Evolutionary conservation across 768 basidiomycete species (phyloP), one percentile per base, ranked within the genome.

Genomic region (Suillus subalutaceus): DNA sequence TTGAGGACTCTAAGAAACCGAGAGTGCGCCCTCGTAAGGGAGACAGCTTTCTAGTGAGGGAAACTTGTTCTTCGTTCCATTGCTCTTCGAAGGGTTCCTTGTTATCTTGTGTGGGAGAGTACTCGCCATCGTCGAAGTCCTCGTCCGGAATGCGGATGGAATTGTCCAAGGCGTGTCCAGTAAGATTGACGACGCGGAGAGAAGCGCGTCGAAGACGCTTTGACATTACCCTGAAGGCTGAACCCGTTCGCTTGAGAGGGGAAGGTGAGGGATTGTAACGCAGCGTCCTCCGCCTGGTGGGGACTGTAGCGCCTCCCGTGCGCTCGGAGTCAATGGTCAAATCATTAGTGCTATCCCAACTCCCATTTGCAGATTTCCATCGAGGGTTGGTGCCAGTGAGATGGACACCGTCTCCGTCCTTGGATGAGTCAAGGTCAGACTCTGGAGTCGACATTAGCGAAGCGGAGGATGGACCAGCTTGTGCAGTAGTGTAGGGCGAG

Each of bases 181-280:
- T 86, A 64, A 96, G 75, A 72, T 93, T 94, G 53, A 93, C 93
- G n/a, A 96, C 92, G 18, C 94, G 88, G 66, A 90, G 73, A 12
- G 91, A 92, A 59, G 88, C 88, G 26, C 90, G 82, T 15, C 85
- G 82, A 7, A 93, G 67, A 64, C 80, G 86, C 65, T 82, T 81
- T 18, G 86, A 86, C 37, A 91, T 83, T 37, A 82, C 79, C 70
- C 84, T 86, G 58, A 92, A 77, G 12, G 85, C 87, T 0, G 85
- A 83, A 3, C 86, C 85, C 3, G 89, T 87, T 69, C 82, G 86
- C 66, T 85, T 86, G 32, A 91, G 73, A 1, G 90, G 87, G 0
- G 89, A 89, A 8, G 86, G 80, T 0, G 84, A 75, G 0, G 80
- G 67, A 67, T 80, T 85, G 70, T 91, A 90, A 13, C 86, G 84